Evolutionary conservation across 805 yeast genomes (phyloP).

Genomic region (Wickerhamomyces chaumierensis): DNA sequence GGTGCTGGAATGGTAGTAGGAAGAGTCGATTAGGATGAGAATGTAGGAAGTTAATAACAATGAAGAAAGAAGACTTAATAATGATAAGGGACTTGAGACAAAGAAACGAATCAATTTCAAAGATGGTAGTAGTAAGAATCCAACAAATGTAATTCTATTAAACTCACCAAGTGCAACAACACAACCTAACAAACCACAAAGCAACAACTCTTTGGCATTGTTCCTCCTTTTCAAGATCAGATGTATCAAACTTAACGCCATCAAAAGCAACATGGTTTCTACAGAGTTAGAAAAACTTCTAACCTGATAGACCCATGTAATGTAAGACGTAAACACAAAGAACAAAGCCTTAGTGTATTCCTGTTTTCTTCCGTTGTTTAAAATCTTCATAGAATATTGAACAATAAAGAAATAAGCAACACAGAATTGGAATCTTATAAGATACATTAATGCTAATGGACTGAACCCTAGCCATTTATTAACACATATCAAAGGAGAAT

Average conservation of each 20-base stretch:
- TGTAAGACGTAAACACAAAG: slow-evolving; percentile 44
- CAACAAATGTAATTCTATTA: slow-evolving; percentile 76
- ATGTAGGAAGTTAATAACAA: slow-evolving; percentile 23
- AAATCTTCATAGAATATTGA: slow-evolving; percentile 29
- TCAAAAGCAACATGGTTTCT: slow-evolving; percentile 42
- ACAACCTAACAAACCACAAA: slow-evolving; percentile 29
- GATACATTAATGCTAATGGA: slow-evolving; percentile 41
- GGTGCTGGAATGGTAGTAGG: slow-evolving; percentile 19
- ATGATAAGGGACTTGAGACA: slow-evolving; percentile 22
- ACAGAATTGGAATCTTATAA: slow-evolving; percentile 39
- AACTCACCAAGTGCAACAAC: slow-evolving; percentile 59
- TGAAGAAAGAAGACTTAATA: slow-evolving; percentile 24
- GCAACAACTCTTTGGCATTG: slow-evolving; percentile 6
- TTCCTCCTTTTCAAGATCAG: slow-evolving; percentile 10
- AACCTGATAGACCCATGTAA: slow-evolving; percentile 69
- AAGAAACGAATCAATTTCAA: slow-evolving; percentile 28
- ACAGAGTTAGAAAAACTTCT: slow-evolving; percentile 85
- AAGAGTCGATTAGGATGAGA: slow-evolving; percentile 47
- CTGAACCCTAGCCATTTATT: slow-evolving; percentile 22
- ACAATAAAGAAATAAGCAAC: slow-evolving; percentile 23
- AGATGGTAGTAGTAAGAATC: slow-evolving; percentile 60
- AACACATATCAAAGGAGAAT: slow-evolving; percentile 52
- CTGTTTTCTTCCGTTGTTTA: slow-evolving; percentile 33
- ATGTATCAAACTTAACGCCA: slow-evolving; percentile 31
- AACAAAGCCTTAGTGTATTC: slow-evolving; percentile 30